Percentiles rank a stretch among this genome's conserved stretches.
phyloP scores from a whole-genome alignment of 208 protist species.

The Leishmania tarentolae region DNA sequence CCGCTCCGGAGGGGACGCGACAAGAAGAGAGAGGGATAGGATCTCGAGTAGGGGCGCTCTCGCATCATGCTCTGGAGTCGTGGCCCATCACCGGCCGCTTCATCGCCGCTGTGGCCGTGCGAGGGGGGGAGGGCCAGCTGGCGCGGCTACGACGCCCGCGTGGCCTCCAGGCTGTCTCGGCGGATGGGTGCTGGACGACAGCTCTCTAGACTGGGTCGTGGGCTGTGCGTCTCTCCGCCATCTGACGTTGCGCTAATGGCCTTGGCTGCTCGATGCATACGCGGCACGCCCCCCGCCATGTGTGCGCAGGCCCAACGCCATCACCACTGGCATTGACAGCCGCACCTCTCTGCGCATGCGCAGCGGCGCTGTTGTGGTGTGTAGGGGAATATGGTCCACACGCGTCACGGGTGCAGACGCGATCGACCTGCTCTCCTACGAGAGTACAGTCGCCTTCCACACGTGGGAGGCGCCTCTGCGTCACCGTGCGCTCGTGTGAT shows the following conservation, averaged over 20 bases:
- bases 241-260: constrained; percentile 10
- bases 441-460: too few relatives aligned
- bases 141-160: constrained; percentile 11
- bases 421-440: too few relatives aligned
- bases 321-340: constrained; percentile 20
- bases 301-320: constrained; percentile 17
- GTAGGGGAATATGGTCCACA: too few relatives aligned
- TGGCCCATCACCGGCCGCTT: neutral
- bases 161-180: neutral
- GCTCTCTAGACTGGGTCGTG: constrained; percentile 13
- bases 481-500: too few relatives aligned
- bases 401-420: too few relatives aligned
- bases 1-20: too few relatives aligned
- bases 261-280: constrained; percentile 23
- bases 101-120: constrained; percentile 4
- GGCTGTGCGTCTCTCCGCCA: constrained; percentile 9
- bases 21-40: too few relatives aligned
- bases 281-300: constrained; percentile 14
- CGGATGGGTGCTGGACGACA: constrained; percentile 2
- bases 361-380: too few relatives aligned
- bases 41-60: constrained; percentile 1
- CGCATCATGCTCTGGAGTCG: neutral
- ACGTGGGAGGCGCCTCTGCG: too few relatives aligned
- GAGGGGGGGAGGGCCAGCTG: constrained; percentile 21
- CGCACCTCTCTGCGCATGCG: constrained; percentile 25